Percentiles rank a stretch among this genome's conserved stretches.
phyloP scores from a whole-genome alignment of 2,329 filamentous ascomycete genomes.

The Aspergillus fijiensis region DNA sequence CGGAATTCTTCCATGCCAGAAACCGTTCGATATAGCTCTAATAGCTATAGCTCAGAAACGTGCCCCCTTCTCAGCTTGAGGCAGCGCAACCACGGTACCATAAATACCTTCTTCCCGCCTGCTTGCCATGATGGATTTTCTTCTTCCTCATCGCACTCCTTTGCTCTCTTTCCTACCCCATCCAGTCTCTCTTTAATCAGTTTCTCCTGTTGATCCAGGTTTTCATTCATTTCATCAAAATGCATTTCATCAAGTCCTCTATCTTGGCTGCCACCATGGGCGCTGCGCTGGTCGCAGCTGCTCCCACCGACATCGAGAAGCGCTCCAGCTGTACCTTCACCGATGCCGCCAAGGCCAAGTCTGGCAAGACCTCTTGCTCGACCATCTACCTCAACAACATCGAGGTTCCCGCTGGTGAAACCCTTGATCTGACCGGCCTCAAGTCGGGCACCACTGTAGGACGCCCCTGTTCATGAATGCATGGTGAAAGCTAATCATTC shows the following conservation, averaged over 20 bases:
- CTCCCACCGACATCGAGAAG: slow-evolving; percentile 8
- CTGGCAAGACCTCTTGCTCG: slow-evolving; percentile 33
- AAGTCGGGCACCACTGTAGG: slow-evolving; percentile 34
- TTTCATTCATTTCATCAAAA: slow-evolving; percentile 10
- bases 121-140: background rate
- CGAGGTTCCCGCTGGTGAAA: slow-evolving; percentile 37
- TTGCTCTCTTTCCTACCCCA: background rate
- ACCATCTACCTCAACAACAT: slow-evolving; percentile 41
- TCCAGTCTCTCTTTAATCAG: slow-evolving; percentile 10
- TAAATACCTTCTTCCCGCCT: background rate
- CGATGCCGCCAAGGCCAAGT: slow-evolving; percentile 27
- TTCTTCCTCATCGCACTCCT: background rate
- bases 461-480: background rate
- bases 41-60: background rate
- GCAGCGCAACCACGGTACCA: background rate
- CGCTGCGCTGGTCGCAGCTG: slow-evolving; percentile 16
- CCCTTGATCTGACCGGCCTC: slow-evolving; percentile 38
- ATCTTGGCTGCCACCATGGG: slow-evolving; percentile 15
- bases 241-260: slow-evolving; percentile 17
- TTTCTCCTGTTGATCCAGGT: slow-evolving; percentile 14
- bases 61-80: background rate
- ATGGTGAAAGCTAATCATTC: background rate
- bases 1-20: background rate
- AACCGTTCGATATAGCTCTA: background rate
- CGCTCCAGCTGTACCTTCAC: slow-evolving; percentile 33